Percentiles rank a stretch among this genome's conserved stretches.
These are phyloP conservation scores for Lindgomyces ingoldianus DNA, from an alignment of 495 filamentous ascomycete species.

Conservation along the genomic window DNA sequence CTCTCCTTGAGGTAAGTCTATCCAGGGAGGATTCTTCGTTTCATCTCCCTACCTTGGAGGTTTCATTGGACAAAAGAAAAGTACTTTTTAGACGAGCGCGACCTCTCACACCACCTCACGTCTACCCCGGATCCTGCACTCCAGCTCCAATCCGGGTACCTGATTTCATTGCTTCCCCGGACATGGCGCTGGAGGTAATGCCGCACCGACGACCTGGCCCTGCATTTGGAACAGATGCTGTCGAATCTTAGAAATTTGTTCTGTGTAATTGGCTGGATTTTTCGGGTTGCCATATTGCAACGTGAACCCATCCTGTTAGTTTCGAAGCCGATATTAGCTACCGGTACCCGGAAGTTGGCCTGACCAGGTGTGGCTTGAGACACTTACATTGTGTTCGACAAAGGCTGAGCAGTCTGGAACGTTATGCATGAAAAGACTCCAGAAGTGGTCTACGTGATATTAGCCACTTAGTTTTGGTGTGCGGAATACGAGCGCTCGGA, in stretches of 20 bases:
- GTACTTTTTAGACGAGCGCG: not conserved
- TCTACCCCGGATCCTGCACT: not conserved
- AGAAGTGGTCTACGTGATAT: constrained; percentile 23
- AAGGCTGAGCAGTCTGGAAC: constrained; percentile 53
- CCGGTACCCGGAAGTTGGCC: constrained; percentile 26
- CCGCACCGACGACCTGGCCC: constrained; percentile 17
- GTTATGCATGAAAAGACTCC: constrained; percentile 53
- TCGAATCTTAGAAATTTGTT: constrained; percentile 49
- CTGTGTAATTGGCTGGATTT: constrained; percentile 48
- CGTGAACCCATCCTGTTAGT: constrained; percentile 49
- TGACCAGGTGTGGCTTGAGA: not conserved
- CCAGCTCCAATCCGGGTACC: not conserved
- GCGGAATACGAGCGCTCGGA: not conserved
- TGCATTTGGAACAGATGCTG: constrained; percentile 52
- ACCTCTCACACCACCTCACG: not conserved
- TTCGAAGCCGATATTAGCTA: constrained; percentile 23
- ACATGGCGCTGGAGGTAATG: constrained; percentile 32
- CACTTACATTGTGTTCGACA: constrained; percentile 28
- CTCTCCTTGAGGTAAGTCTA: not conserved
- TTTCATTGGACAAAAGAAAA: not conserved
- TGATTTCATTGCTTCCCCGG: constrained; percentile 9
- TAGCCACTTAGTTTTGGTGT: not conserved
- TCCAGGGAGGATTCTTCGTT: not conserved
- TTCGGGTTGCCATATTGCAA: constrained; percentile 51
- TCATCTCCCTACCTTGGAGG: not conserved